Conservation (phyloP, 495 filamentous ascomycete species). For the Penicillium antarcticum region DNA sequence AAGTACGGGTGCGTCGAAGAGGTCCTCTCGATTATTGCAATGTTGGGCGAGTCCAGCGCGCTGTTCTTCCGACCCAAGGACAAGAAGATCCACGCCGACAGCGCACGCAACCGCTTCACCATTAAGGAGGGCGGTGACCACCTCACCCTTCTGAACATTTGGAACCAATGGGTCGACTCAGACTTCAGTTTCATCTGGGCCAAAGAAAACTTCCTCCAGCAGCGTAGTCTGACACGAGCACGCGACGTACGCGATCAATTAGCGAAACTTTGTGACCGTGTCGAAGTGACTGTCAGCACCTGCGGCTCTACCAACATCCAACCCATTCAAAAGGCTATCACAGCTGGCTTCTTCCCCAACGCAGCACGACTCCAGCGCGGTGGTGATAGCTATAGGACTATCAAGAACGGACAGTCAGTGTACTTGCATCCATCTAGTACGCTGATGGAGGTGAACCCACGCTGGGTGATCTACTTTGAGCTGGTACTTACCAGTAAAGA, state of each 20-base stretch:
- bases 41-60: constrained; percentile 84
- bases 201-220: constrained; percentile 91
- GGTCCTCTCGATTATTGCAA: constrained; percentile 89
- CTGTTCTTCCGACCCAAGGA: constrained; percentile 97
- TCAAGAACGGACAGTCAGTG: constrained; percentile 88
- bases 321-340: constrained; percentile 83
- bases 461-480: constrained; percentile 90
- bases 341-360: constrained; percentile 92
- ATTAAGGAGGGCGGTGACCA: constrained; percentile 92
- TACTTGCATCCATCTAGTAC: constrained; percentile 86
- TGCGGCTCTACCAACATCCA: constrained; percentile 67
- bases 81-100: constrained; percentile 94
- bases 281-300: constrained; percentile 74
- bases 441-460: constrained; percentile 77
- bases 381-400: constrained; percentile 89
- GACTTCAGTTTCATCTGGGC: constrained; percentile 90
- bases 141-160: constrained; percentile 88
- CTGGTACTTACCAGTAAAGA: constrained; percentile 90
- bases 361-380: constrained; percentile 80
- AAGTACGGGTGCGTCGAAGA: constrained; percentile 90
- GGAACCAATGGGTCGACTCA: constrained; percentile 93
- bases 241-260: constrained; percentile 94
- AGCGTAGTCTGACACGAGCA: constrained; percentile 78
- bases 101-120: constrained; percentile 88
- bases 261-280: constrained; percentile 88